Base-by-base conservation (phyloP, 1,284 basidiomycete species). In the Erythrobasidium hasegawianum region DNA sequence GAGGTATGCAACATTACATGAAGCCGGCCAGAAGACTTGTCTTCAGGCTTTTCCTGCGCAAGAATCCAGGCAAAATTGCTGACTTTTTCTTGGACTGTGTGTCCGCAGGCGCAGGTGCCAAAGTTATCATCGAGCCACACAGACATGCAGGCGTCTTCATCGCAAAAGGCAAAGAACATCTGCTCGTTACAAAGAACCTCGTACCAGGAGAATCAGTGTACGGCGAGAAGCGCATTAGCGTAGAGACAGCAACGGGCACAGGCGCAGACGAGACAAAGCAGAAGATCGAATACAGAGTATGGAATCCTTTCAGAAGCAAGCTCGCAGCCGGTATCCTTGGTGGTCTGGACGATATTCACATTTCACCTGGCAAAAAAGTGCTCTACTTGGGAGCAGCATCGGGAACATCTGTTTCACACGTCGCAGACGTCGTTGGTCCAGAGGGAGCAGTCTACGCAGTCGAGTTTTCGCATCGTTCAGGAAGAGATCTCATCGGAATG, bases 261-360 rank as follows among this genome's bases (percentile, higher is more conserved):
- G 68, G 70, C 24, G 71, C 72, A n/a, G 78, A 79, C 64, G 89
- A 86, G 62, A 87, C 86, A 26, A 69, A 69, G 57, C 33, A 55
- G 68, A 99, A 99, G 82, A 83, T 87, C 74, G 95, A 99, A 79
- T 98, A 97, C 81, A 85, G 95, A 69, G 96, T 98, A 39, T 99
- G 95, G 95, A 99, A 99, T 81, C 96, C 95, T 66, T 98, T 98
- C 87, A 85, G 96, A 72, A 88, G 85, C 77, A 99, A 98, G 83
- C 81, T 98, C 73, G 96, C 95, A 39, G 95, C 95, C 45, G 96
- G 95, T 81, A 90, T 98, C 60, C 83, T 98, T 67, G 92, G 93
- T 75, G 96, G 95, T 77, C 82, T 99, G 77, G 95, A 97, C 77
- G 81, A 92, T 73, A 93, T 98, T 73, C 93, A 85, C 81, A 95